phyloP scores from a whole-genome alignment of 257 asterid species.

The Solanum pinnatisectum region DNA sequence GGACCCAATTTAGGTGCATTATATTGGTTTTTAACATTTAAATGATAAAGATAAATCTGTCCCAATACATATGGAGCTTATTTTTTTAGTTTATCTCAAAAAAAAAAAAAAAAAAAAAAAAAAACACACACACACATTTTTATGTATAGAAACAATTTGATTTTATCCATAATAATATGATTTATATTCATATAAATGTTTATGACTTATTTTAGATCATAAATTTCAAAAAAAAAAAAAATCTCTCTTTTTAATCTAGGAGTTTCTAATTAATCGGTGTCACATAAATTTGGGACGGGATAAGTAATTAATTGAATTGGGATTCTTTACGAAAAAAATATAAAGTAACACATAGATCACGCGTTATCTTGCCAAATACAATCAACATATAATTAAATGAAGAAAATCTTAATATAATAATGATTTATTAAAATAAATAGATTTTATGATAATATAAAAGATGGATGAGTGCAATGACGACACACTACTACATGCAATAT shows the following conservation, averaged over 20 bases:
- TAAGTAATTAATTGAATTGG: neutral
- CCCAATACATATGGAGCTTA: no score
- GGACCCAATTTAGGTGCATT: neutral
- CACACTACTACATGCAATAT: neutral
- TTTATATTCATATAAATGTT: neutral
- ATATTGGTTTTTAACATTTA: neutral
- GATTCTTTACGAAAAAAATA: neutral
- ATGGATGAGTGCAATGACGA: neutral
- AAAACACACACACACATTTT: no score
- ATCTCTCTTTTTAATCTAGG: neutral
- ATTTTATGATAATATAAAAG: neutral
- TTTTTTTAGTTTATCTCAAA: no score
- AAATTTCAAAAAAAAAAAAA: no score
- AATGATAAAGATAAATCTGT: no score
- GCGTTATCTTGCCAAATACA: neutral
- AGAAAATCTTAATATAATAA: neutral
- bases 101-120: no score
- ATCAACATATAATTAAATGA: neutral
- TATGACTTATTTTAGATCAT: neutral
- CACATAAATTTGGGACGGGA: neutral
- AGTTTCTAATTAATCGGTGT: fast-evolving
- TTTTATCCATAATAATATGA: neutral
- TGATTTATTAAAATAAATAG: neutral
- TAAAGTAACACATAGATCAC: neutral
- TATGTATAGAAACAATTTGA: no score